Evolutionary conservation across 257 asterid genomes (phyloP).

Genomic region (Vinca minor): DNA sequence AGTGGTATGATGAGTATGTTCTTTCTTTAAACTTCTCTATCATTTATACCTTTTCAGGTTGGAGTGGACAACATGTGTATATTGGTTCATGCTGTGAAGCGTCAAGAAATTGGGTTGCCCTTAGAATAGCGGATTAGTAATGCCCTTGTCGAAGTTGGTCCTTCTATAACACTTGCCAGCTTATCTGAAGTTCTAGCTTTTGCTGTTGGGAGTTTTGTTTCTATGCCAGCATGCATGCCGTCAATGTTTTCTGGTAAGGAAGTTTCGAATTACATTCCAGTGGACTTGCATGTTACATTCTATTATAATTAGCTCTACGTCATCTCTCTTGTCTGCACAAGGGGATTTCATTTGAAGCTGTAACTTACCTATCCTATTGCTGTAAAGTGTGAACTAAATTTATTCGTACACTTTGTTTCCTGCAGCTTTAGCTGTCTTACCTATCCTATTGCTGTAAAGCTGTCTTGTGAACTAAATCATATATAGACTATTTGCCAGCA

Average conservation of each 20-base stretch:
- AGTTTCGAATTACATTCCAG: neutral
- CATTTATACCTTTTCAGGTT: constrained; percentile 38
- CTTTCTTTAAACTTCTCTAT: neutral
- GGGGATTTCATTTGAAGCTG: too few species aligned
- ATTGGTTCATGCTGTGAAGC: constrained; percentile 87
- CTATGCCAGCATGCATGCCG: constrained; percentile 96
- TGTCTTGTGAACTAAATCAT: too few species aligned
- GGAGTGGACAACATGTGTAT: constrained; percentile 99
- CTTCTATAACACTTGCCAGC: constrained; percentile 93
- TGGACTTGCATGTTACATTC: neutral
- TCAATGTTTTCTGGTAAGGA: constrained; percentile 94
- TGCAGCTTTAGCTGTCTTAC: constrained; percentile 94
- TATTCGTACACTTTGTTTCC: constrained; percentile 10
- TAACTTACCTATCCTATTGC: neutral
- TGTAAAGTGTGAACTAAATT: neutral
- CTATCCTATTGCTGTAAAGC: too few species aligned
- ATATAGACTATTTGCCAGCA: too few species aligned
- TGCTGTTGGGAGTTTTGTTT: constrained; percentile 98
- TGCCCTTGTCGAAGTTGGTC: constrained; percentile 97
- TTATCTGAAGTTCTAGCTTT: constrained; percentile 91
- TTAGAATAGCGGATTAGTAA: constrained; percentile 87
- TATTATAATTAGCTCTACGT: too few species aligned
- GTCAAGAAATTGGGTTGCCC: constrained; percentile 78
- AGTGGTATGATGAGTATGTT: neutral
- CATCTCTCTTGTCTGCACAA: too few species aligned